Evolutionary conservation across 1,284 basidiomycete species (phyloP), one percentile per base, ranked within the genome.

Genomic region (Erythrobasidium hasegawianum): DNA sequence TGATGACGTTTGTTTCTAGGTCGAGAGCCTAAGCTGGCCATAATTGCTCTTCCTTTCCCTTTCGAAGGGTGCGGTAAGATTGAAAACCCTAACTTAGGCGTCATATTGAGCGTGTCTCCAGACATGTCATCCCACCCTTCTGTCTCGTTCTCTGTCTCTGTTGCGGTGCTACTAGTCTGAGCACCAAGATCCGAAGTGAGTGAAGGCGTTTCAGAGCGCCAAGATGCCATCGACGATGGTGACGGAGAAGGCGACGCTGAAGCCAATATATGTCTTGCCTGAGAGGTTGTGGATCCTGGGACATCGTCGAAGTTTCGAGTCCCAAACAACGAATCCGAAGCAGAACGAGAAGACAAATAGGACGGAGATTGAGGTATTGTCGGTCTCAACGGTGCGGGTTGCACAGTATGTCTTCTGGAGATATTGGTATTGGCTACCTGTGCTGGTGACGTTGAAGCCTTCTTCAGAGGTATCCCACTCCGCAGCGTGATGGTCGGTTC

Each of bases 121-220:
- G 26, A 13, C 20, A 47, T 55, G 29, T 62, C 52, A 2, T 39
- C 52, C 38, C 54, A 50, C 16, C 43, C 62, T 14, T 39, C 47
- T 9, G 56, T 65, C 41, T 65, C 62, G 39, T 65, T 65, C 22
- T 57, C 62, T 16, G 62, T 65, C 39, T 65, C 62, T 33, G 62
- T 60, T 1, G 45, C 49, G 22, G 38, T 65, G 14, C 47, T 55
- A 11, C 27, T 57, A 22, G 61, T 45, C 5, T 29, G 43, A 0
- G 13, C 24, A 39, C 53, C 62, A 20, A 22, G 14, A 33, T 50
- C 47, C 14, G 61, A 64, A 10, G 62, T 55, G 8, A 65, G 38
- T n/a, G 62, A 65, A n/a, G 62, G 62, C 2, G 62, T 65, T 2
- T 33, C 20, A 5, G 62, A 65, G 7, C 62, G 55, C 62, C 62